These are phyloP conservation scores for Nemania sp. DNA, from an alignment of 2,329 filamentous ascomycete genomes.

Conservation along the genomic window DNA sequence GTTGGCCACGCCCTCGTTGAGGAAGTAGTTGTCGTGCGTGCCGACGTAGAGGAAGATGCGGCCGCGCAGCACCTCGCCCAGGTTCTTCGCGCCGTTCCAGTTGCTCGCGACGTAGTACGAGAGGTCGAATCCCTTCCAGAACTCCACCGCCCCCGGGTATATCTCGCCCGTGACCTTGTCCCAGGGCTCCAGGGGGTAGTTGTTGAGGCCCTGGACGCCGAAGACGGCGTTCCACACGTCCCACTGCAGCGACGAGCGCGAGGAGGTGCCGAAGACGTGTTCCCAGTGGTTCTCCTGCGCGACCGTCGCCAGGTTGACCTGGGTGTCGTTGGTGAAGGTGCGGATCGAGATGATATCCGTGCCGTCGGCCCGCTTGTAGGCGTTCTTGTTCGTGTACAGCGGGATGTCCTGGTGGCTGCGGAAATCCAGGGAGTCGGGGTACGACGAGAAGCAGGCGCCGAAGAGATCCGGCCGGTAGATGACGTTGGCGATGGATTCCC, in stretches of 20 bases:
- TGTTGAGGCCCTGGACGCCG: conserved; percentile 30
- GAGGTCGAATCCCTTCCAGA: conserved; percentile 30
- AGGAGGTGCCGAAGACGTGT: conserved; percentile 31
- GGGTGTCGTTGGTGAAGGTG: conserved; percentile 11
- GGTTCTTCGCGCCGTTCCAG: conserved; percentile 25
- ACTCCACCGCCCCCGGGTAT: conserved; percentile 28
- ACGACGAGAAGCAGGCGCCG: conserved; percentile 34
- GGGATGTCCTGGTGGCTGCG: conserved; percentile 29
- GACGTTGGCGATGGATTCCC: conserved; percentile 30
- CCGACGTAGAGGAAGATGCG: conserved; percentile 32
- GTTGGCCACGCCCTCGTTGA: conserved; percentile 29
- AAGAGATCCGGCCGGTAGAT: conserved; percentile 34
- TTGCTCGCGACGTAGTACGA: conserved; percentile 26
- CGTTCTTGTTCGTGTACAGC: conserved; percentile 31
- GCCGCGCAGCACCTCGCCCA: conserved; percentile 26
- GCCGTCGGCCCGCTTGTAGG: conserved; percentile 26
- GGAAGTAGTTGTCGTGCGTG: conserved; percentile 32
- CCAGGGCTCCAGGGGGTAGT: conserved; percentile 33
- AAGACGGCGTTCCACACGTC: conserved; percentile 34
- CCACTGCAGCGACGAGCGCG: conserved; percentile 32
- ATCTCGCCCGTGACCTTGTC: conserved; percentile 35
- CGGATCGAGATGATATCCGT: conserved; percentile 27
- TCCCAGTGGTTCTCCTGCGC: conserved; percentile 35
- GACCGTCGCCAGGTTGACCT: conserved; percentile 22
- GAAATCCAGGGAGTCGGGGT: conserved; percentile 33